Evolutionary conservation across 768 basidiomycete genomes (phyloP).

Genomic region (Kwoniella sp.): DNA sequence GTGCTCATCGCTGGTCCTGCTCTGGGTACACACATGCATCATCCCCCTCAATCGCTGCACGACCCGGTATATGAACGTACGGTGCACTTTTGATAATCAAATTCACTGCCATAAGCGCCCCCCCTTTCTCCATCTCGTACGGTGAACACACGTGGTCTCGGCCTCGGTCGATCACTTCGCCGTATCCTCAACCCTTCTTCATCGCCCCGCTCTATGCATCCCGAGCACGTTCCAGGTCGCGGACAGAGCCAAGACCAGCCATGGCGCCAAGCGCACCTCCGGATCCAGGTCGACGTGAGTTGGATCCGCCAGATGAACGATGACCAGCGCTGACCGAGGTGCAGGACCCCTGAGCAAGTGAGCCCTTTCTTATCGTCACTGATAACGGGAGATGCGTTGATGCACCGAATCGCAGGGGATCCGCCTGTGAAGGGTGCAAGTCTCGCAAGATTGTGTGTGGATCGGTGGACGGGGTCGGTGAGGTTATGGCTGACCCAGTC

Average conservation of each 20-base stretch:
- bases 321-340: background rate
- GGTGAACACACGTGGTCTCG: too few relatives aligned
- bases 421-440: conserved; percentile 12
- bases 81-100: background rate
- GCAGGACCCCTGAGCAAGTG: conserved; percentile 7
- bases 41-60: background rate
- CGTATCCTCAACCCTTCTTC: too few relatives aligned
- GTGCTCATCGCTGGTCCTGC: background rate
- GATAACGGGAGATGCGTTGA: background rate
- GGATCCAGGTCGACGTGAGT: conserved; percentile 3
- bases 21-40: background rate
- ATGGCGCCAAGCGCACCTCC: conserved; percentile 4
- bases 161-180: too few relatives aligned
- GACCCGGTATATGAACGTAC: background rate
- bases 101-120: too few relatives aligned
- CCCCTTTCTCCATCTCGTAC: too few relatives aligned
- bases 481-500: background rate
- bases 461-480: too few relatives aligned
- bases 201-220: too few relatives aligned
- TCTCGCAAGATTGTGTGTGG: conserved; percentile 6
- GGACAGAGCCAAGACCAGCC: too few relatives aligned
- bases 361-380: background rate
- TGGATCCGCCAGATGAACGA: background rate
- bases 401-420: background rate
- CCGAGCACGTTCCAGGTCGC: too few relatives aligned